Percentiles rank a stretch among this genome's conserved stretches.
Conservation (phyloP, 2,329 filamentous ascomycete genomes). For the Parafenestella ontariensis region DNA sequence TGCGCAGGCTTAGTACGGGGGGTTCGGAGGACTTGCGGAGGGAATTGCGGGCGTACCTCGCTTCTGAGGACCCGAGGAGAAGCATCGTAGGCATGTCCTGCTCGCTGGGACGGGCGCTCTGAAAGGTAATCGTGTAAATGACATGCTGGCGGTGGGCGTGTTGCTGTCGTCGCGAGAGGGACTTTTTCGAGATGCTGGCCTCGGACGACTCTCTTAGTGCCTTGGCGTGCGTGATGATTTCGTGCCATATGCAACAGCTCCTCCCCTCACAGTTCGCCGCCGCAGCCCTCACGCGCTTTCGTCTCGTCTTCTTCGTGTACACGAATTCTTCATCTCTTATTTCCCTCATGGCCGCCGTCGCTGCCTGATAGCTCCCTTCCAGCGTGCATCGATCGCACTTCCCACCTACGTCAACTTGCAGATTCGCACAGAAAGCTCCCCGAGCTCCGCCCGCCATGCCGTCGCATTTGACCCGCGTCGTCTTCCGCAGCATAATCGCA, state of each 20-base stretch:
- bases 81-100: slow-evolving; percentile 27
- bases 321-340: slow-evolving; percentile 7
- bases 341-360: slow-evolving; percentile 21
- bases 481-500: slow-evolving; percentile 64
- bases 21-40: neutral
- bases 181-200: slow-evolving; percentile 23
- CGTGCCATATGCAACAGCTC: slow-evolving; percentile 18
- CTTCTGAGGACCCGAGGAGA: slow-evolving; percentile 33
- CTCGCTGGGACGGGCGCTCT: slow-evolving; percentile 12
- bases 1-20: slow-evolving; percentile 16
- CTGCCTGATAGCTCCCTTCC: slow-evolving; percentile 1
- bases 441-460: slow-evolving; percentile 55
- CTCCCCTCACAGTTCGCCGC: slow-evolving; percentile 13
- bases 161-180: slow-evolving; percentile 6
- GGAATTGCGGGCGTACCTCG: slow-evolving; percentile 20
- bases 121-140: slow-evolving; percentile 22
- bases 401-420: slow-evolving; percentile 7
- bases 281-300: slow-evolving; percentile 11
- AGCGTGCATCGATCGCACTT: slow-evolving; percentile 17
- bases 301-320: slow-evolving; percentile 21
- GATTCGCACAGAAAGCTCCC: slow-evolving; percentile 3
- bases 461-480: slow-evolving; percentile 66
- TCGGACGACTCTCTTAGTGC: slow-evolving; percentile 19
- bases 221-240: slow-evolving; percentile 29
- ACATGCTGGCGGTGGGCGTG: slow-evolving; percentile 28